Percentiles rank a stretch among this genome's conserved stretches.
phyloP scores from a whole-genome alignment of 2,329 filamentous ascomycete species.

The Drechslerella dactyloides region DNA sequence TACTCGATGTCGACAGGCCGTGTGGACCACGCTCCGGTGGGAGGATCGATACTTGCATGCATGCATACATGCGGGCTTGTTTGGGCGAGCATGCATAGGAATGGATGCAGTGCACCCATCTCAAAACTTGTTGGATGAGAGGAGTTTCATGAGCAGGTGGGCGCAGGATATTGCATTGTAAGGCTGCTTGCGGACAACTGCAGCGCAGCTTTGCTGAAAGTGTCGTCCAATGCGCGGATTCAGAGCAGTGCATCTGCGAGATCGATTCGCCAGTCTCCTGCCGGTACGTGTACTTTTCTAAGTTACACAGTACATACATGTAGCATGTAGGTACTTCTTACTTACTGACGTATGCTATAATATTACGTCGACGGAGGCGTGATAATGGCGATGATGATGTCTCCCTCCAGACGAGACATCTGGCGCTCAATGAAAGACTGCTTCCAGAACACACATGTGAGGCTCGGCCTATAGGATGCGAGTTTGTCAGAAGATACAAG shows the following conservation, averaged over 20 bases:
- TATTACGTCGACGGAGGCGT: neutral
- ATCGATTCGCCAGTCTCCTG: too few relatives aligned
- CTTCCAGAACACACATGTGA: conserved; percentile 5
- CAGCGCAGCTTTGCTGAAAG: neutral
- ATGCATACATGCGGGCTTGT: neutral
- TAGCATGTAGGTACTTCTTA: too few relatives aligned
- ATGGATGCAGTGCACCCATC: too few relatives aligned
- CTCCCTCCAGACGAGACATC: too few relatives aligned
- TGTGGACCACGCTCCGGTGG: conserved; percentile 1
- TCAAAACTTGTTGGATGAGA: too few relatives aligned
- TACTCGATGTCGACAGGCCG: conserved; percentile 1
- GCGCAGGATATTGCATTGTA: neutral
- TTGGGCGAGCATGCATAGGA: neutral
- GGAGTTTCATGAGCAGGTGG: neutral
- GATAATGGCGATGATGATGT: neutral
- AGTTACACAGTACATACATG: too few relatives aligned
- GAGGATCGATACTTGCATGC: neutral
- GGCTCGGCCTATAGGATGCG: neutral
- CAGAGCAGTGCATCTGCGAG: neutral
- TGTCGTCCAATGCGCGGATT: too few relatives aligned
- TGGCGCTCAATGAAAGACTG: too few relatives aligned
- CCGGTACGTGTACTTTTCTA: too few relatives aligned
- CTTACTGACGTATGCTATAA: too few relatives aligned
- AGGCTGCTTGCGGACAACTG: conserved; percentile 3
- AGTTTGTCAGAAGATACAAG: too few relatives aligned